Conservation (phyloP, 2,329 filamentous ascomycete genomes). For the Cercospora sesami region DNA sequence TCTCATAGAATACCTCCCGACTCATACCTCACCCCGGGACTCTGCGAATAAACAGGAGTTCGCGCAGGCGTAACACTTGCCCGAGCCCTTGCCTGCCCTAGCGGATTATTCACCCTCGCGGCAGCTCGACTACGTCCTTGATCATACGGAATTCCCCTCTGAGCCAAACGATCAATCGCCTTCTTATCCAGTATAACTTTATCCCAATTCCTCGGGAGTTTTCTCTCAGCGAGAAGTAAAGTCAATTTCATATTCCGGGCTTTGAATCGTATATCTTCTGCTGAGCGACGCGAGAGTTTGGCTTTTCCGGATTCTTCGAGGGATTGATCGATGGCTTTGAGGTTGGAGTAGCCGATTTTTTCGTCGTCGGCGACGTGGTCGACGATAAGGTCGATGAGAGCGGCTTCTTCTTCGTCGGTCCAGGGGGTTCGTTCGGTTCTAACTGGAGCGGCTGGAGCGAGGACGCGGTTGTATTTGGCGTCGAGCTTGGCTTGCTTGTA, state of each 20-base stretch:
- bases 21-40: neutral
- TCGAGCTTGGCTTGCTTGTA: slow-evolving; percentile 29
- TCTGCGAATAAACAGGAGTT: neutral
- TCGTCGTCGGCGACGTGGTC: slow-evolving; percentile 41
- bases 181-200: slow-evolving; percentile 46
- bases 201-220: slow-evolving; percentile 49
- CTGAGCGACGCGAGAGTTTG: slow-evolving; percentile 44
- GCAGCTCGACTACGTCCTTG: slow-evolving; percentile 22
- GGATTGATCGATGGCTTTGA: slow-evolving; percentile 41
- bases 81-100: neutral
- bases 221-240: slow-evolving; percentile 42
- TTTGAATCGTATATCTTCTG: slow-evolving; percentile 50
- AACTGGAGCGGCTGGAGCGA: slow-evolving; percentile 8
- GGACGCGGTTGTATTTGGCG: slow-evolving; percentile 28
- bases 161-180: slow-evolving; percentile 39
- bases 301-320: slow-evolving; percentile 24
- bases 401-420: slow-evolving; percentile 40
- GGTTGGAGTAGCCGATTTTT: slow-evolving; percentile 47
- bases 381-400: slow-evolving; percentile 53
- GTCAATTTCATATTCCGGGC: slow-evolving; percentile 56
- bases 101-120: neutral
- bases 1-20: neutral
- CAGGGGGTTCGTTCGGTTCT: slow-evolving; percentile 35
- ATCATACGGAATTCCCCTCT: slow-evolving; percentile 33
- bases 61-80: neutral